Evolutionary conservation across 768 basidiomycete species (phyloP).

Genomic region (Russula compacta): DNA sequence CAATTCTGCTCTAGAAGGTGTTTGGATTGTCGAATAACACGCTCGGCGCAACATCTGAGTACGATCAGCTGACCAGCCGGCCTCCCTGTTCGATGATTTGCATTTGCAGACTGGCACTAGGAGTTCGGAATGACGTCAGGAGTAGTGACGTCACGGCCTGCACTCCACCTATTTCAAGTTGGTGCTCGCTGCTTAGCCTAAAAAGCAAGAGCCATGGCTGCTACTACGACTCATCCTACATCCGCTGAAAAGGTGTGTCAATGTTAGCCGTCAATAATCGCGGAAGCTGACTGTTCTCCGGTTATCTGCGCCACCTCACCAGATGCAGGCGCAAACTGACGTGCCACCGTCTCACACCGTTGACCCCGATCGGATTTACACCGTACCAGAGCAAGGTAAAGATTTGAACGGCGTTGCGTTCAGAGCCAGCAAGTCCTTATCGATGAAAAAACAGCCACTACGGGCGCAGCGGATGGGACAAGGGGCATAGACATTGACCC

Average conservation of each 20-base stretch:
- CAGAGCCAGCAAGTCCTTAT: neutral
- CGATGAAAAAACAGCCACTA: slow-evolving; percentile 18
- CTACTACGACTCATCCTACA: neutral
- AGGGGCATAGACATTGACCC: slow-evolving; percentile 25
- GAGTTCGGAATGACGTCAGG: no score
- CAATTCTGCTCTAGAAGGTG: no score
- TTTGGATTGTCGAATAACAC: no score
- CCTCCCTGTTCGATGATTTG: no score
- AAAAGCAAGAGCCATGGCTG: neutral
- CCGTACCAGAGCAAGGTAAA: slow-evolving; percentile 30
- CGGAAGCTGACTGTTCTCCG: neutral
- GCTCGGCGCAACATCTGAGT: no score
- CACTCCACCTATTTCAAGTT: neutral
- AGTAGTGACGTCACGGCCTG: neutral
- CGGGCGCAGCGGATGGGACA: slow-evolving; percentile 30
- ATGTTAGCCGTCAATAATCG: neutral
- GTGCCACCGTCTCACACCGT: slow-evolving; percentile 24
- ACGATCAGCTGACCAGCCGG: no score
- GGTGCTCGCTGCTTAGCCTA: no score
- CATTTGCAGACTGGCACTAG: no score
- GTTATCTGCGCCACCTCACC: neutral
- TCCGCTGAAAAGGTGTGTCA: neutral
- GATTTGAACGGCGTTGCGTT: neutral
- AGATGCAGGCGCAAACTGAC: neutral
- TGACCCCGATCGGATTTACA: slow-evolving; percentile 24